Evolutionary conservation across 345 rosid genomes (phyloP).

Genomic region (Brassica nigra): DNA sequence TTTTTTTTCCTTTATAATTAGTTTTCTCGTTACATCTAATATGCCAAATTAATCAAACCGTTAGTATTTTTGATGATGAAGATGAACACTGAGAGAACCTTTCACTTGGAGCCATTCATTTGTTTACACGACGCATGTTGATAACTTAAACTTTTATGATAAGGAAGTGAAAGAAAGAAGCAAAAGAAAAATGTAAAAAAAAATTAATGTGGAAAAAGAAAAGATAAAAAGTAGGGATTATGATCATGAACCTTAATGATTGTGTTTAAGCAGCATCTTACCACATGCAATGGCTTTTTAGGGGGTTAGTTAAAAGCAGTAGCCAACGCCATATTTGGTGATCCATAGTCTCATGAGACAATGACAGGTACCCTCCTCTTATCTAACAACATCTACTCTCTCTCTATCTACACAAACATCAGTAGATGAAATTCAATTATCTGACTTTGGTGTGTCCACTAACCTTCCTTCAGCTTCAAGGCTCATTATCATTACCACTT

Average conservation of each 20-base stretch:
- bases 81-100: background rate
- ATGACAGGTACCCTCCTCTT: conserved; percentile 16
- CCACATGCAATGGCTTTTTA: conserved; percentile 38
- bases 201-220: background rate
- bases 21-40: background rate
- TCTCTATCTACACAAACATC: background rate
- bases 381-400: background rate
- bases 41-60: background rate
- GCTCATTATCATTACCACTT: conserved; percentile 43
- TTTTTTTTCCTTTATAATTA: too few species aligned
- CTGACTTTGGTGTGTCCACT: conserved; percentile 27
- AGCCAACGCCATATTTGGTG: conserved; percentile 8
- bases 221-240: conserved; percentile 13
- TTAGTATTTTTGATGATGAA: background rate
- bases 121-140: conserved; percentile 25
- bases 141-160: conserved; percentile 30
- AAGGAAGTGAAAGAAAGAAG: background rate
- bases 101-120: conserved; percentile 15
- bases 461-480: conserved; percentile 51
- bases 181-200: background rate
- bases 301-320: conserved; percentile 24
- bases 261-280: conserved; percentile 39
- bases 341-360: conserved; percentile 26
- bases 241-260: conserved; percentile 40
- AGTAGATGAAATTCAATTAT: conserved; percentile 28